Conservation (phyloP, 805 yeast species). For the Zygosaccharomyces siamensis region DNA sequence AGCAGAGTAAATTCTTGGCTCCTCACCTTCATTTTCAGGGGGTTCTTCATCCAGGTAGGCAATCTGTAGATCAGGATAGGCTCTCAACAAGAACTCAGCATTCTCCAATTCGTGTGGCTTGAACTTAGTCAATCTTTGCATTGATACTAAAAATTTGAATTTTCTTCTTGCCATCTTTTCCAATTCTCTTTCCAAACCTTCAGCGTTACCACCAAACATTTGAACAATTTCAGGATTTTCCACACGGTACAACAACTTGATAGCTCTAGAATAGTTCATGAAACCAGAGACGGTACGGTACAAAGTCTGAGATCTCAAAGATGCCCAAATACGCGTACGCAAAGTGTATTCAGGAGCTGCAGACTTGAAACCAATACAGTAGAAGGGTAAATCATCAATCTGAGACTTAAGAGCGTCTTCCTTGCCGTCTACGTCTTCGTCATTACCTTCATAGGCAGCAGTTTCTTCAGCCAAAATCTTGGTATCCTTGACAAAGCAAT, state of each 20-base stretch:
- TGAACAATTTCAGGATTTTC: constrained; percentile 94
- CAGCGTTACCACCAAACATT: constrained; percentile 98
- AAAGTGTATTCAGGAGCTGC: constrained; percentile 96
- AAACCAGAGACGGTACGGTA: constrained; percentile 97
- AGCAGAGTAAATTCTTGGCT: constrained; percentile 67
- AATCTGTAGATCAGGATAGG: constrained; percentile 81
- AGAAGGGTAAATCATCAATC: constrained; percentile 88
- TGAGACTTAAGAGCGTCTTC: constrained; percentile 73
- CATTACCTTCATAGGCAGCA: constrained; percentile 58
- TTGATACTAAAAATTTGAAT: constrained; percentile 74
- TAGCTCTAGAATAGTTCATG: constrained; percentile 97
- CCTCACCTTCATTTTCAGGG: constrained; percentile 63
- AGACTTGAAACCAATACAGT: constrained; percentile 94
- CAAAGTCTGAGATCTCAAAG: constrained; percentile 91
- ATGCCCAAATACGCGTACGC: constrained; percentile 98
- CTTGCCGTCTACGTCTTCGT: constrained; percentile 43
- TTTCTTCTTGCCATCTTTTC: constrained; percentile 86
- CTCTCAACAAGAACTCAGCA: constrained; percentile 74
- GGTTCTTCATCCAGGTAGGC: constrained; percentile 95
- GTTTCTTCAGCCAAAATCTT: constrained; percentile 93
- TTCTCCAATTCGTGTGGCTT: constrained; percentile 70
- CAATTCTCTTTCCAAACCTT: constrained; percentile 89
- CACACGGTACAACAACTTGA: constrained; percentile 86
- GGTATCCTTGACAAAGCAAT: constrained; percentile 93
- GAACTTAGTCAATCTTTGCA: constrained; percentile 77